Evolutionary conservation across 163 green algal species (phyloP), one percentile per base, ranked within the genome.

Genomic region (Volvox carteri): DNA sequence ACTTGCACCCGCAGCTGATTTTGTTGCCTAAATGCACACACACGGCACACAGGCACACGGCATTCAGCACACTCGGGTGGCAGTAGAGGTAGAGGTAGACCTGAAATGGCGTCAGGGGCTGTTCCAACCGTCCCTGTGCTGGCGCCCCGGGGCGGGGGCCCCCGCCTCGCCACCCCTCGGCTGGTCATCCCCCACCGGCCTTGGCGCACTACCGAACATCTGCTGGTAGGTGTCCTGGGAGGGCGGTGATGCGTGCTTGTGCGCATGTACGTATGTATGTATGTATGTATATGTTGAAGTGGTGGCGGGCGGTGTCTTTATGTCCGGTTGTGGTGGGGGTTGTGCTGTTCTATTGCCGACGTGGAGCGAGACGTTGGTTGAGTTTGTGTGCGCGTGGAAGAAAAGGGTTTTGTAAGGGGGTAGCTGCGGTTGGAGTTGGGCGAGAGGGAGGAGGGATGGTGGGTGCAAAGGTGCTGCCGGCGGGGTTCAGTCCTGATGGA

Each of bases 31-130:
- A n/a, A n/a, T n/a, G n/a, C n/a, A n/a, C n/a, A n/a, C n/a, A n/a
- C n/a, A n/a, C n/a, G n/a, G n/a, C n/a, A n/a, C n/a, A n/a, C n/a
- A n/a, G n/a, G n/a, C n/a, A n/a, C n/a, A n/a, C n/a, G n/a, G n/a
- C n/a, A n/a, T n/a, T n/a, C n/a, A n/a, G n/a, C n/a, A n/a, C n/a
- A n/a, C n/a, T n/a, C n/a, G n/a, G n/a, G n/a, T n/a, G n/a, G n/a
- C n/a, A n/a, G n/a, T n/a, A n/a, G n/a, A n/a, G n/a, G n/a, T n/a
- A n/a, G n/a, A n/a, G n/a, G n/a, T n/a, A n/a, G n/a, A n/a, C n/a
- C n/a, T n/a, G n/a, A n/a, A n/a, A n/a, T n/a, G n/a, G n/a, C 12
- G 48, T 58, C 48, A 86, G 62, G 79, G 79, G 60, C 60, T 78
- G 79, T 86, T 67, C 62, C 60, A 78, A 4, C 79, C 62, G 11